Conservation (phyloP, 2,329 filamentous ascomycete species). For the Penicillium sp. region DNA sequence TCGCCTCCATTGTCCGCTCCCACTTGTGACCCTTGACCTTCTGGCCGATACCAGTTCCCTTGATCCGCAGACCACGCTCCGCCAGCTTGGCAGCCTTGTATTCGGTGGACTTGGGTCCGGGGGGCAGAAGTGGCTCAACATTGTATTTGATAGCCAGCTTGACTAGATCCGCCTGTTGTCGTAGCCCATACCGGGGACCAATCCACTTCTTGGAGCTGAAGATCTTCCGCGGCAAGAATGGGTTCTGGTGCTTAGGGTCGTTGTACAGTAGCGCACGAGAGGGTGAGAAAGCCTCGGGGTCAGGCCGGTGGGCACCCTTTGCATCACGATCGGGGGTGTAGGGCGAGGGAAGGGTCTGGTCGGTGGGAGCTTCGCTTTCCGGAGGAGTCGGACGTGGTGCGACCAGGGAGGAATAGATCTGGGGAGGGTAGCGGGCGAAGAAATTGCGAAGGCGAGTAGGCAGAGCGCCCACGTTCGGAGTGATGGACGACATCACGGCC, state of each 20-base stretch:
- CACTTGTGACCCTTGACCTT: conserved; percentile 93
- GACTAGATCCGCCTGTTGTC: conserved; percentile 86
- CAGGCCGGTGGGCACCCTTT: conserved; percentile 42
- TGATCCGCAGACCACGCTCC: conserved; percentile 79
- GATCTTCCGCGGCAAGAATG: conserved; percentile 80
- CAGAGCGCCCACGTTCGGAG: conserved; percentile 48
- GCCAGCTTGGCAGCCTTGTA: conserved; percentile 66
- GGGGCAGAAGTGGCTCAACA: conserved; percentile 78
- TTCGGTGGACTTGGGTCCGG: conserved; percentile 74
- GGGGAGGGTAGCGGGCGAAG: conserved; percentile 85
- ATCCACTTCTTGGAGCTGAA: conserved; percentile 79
- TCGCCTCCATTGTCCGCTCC: conserved; percentile 81
- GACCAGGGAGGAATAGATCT: conserved; percentile 47
- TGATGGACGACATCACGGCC: conserved; percentile 23
- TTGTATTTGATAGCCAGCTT: conserved; percentile 79
- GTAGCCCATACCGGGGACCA: conserved; percentile 77
- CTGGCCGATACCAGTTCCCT: conserved; percentile 90
- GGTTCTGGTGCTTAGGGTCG: conserved; percentile 63
- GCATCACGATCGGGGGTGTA: conserved; percentile 46
- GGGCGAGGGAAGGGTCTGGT: conserved; percentile 37
- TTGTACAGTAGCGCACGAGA: conserved; percentile 39
- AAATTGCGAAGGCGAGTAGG: conserved; percentile 80
- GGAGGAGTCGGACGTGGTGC: conserved; percentile 30
- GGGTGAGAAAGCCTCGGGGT: conserved; percentile 34
- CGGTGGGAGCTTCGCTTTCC: conserved; percentile 22